A percentile compares a stretch with the other conserved stretches of the same genome.
Evolutionary conservation across 2,329 filamentous ascomycete genomes (phyloP).

Genomic region (Talaromyces piceae): DNA sequence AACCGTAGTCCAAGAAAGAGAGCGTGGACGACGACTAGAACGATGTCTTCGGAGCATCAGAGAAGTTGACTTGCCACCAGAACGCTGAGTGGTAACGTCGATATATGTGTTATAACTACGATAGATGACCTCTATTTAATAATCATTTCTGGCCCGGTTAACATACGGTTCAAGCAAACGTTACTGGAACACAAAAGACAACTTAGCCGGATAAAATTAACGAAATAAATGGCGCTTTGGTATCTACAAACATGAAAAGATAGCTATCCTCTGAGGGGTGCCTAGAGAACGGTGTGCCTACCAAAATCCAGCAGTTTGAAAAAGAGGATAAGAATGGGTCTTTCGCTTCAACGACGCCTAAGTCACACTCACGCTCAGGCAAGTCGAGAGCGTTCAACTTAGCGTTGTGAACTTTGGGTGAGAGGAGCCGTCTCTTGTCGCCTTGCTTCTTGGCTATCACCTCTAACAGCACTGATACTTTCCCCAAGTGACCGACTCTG

Average conservation of each 20-base stretch:
- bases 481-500: neutral
- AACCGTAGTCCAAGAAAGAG: constrained; percentile 73
- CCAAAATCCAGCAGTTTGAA: neutral
- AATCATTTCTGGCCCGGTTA: neutral
- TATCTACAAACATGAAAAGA: neutral
- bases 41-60: constrained; percentile 63
- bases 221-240: neutral
- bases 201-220: neutral
- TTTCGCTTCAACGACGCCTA: neutral
- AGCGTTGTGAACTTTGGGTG: neutral
- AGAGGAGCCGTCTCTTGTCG: neutral
- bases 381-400: neutral
- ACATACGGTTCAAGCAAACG: neutral
- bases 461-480: neutral
- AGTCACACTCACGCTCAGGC: neutral
- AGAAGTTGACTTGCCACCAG: constrained; percentile 13
- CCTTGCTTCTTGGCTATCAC: neutral
- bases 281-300: neutral
- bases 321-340: neutral
- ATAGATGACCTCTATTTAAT: neutral
- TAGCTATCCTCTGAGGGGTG: neutral
- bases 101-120: neutral
- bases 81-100: neutral
- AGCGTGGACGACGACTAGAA: constrained; percentile 70
- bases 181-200: neutral